A percentile compares a stretch with the other conserved stretches of the same genome.
Evolutionary conservation across 176 grass and related monocot genomes (phyloP).

Genomic region (Themeda triandra): DNA sequence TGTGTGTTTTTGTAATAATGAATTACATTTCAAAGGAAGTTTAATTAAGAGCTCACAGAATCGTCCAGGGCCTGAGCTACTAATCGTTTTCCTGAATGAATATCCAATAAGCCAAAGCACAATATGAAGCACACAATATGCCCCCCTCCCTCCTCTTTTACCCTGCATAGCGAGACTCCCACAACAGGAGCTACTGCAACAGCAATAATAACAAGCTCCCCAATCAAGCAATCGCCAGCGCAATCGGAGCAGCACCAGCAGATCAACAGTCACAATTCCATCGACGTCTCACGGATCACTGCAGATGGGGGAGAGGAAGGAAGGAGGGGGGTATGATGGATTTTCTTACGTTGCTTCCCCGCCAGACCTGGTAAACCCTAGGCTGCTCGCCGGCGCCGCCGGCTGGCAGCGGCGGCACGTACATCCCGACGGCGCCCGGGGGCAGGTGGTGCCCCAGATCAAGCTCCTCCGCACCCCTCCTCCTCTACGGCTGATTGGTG

Average conservation of each 20-base stretch:
- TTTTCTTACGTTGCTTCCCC: conserved; percentile 86
- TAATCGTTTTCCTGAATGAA: neutral
- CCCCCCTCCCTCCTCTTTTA: neutral
- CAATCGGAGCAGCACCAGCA: neutral
- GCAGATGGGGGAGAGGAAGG: neutral
- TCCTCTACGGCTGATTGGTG: neutral
- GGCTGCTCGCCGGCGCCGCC: conserved; percentile 41
- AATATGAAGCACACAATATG: neutral
- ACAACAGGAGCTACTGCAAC: neutral
- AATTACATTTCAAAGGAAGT: neutral
- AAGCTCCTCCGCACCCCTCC: neutral
- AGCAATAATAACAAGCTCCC: neutral
- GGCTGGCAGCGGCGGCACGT: conserved; percentile 42
- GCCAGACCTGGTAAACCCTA: conserved; percentile 95
- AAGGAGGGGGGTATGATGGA: neutral
- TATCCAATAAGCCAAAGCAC: neutral
- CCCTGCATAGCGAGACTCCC: neutral
- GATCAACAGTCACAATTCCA: neutral
- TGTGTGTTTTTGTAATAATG: neutral
- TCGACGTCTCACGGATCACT: neutral
- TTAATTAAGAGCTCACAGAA: neutral
- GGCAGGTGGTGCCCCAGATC: conserved; percentile 17
- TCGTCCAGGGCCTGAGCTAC: neutral
- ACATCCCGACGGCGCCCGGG: conserved; percentile 47
- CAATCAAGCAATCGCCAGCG: neutral